Conservation (phyloP, 2,329 filamentous ascomycete species). For the Coniella lustricola region DNA sequence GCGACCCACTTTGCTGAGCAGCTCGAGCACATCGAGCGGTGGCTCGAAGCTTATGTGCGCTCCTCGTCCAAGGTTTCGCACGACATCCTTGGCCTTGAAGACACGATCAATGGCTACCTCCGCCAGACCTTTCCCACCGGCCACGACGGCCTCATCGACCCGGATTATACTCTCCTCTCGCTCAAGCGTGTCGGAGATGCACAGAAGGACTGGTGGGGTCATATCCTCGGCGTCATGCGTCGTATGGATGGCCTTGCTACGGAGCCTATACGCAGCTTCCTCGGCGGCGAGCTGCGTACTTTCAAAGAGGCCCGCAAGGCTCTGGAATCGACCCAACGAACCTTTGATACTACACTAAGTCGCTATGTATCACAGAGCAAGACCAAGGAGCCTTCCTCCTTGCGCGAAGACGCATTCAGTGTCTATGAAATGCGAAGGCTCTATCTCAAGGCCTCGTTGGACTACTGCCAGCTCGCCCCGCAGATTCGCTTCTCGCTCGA, state of each 20-base stretch:
- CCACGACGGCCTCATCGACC: slow-evolving; percentile 81
- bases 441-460: slow-evolving; percentile 87
- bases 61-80: slow-evolving; percentile 49
- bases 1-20: slow-evolving; percentile 85
- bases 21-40: slow-evolving; percentile 82
- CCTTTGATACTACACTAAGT: slow-evolving; percentile 73
- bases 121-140: slow-evolving; percentile 63
- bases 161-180: slow-evolving; percentile 87
- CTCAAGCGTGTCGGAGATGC: slow-evolving; percentile 80
- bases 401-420: slow-evolving; percentile 92
- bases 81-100: slow-evolving; percentile 68
- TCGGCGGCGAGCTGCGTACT: slow-evolving; percentile 68
- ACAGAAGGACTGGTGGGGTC: slow-evolving; percentile 79
- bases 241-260: slow-evolving; percentile 69
- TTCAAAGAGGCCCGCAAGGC: slow-evolving; percentile 79
- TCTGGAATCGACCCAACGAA: slow-evolving; percentile 74
- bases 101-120: slow-evolving; percentile 70
- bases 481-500: slow-evolving; percentile 80
- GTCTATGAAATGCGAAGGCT: slow-evolving; percentile 86
- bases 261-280: slow-evolving; percentile 75
- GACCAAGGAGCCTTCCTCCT: slow-evolving; percentile 83
- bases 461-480: slow-evolving; percentile 83
- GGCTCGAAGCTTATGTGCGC: slow-evolving; percentile 63
- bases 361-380: slow-evolving; percentile 82
- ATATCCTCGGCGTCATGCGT: slow-evolving; percentile 65